A percentile compares a stretch with the other conserved stretches of the same genome.
These are phyloP conservation scores for Fusarium duplospermum DNA, from an alignment of 2,329 filamentous ascomycete genomes.

Conservation along the genomic window DNA sequence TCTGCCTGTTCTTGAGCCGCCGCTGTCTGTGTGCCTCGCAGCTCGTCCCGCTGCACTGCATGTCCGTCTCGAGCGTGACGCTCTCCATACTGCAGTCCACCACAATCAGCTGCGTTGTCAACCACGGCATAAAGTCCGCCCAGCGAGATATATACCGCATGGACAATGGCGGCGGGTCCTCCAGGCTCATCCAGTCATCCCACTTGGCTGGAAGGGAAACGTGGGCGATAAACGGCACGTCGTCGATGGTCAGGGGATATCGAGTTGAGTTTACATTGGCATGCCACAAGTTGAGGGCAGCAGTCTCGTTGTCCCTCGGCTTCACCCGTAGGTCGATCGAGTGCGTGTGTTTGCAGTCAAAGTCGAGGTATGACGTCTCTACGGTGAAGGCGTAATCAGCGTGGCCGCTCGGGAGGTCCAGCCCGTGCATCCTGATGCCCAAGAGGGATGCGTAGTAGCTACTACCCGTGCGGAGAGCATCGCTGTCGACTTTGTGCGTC, in stretches of 20 bases:
- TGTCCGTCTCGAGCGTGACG: neutral
- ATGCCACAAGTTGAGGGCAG: neutral
- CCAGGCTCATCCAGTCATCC: conserved; percentile 1
- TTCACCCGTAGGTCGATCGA: neutral
- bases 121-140: neutral
- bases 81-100: conserved; percentile 3
- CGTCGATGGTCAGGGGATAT: neutral
- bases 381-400: conserved; percentile 1
- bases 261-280: neutral
- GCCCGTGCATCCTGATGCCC: conserved; percentile 5
- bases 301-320: neutral
- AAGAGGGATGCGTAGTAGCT: conserved; percentile 8
- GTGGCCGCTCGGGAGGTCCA: neutral
- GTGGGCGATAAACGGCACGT: neutral
- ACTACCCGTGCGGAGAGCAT: neutral
- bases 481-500: neutral
- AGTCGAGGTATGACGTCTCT: conserved; percentile 15
- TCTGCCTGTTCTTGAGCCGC: neutral
- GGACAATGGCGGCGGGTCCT: neutral
- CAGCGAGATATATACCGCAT: conserved; percentile 2
- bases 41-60: neutral
- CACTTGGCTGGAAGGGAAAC: neutral
- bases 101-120: neutral
- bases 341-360: conserved; percentile 9
- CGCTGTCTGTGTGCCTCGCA: neutral